Conservation (phyloP, 257 asterid species). For the Striga asiatica region DNA sequence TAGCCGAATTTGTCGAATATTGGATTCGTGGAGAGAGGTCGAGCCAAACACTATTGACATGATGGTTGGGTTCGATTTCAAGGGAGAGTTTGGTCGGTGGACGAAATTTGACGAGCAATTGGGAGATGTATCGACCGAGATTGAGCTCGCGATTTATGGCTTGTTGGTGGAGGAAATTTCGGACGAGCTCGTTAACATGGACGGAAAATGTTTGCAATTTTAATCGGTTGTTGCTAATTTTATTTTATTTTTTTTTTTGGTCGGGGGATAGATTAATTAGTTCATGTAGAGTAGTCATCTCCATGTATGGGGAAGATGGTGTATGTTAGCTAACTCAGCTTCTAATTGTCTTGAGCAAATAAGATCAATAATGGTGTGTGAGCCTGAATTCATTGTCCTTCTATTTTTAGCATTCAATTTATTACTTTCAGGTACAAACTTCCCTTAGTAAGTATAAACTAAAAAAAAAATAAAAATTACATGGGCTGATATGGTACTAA, state of each 20-base stretch:
- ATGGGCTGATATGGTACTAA: too few species aligned
- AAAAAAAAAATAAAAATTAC: too few species aligned
- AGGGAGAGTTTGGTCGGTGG: not conserved
- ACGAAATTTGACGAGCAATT: not conserved
- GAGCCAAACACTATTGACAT: not conserved
- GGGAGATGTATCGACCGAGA: not conserved
- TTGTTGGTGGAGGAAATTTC: not conserved
- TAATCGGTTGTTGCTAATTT: too few species aligned
- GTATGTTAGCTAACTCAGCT: constrained; percentile 11
- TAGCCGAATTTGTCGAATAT: not conserved
- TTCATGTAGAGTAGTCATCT: not conserved
- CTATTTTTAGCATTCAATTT: too few species aligned
- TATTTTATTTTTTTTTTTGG: too few species aligned
- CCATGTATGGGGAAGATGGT: constrained; percentile 6
- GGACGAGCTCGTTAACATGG: not conserved
- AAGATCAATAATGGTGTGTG: too few species aligned
- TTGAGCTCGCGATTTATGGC: not conserved
- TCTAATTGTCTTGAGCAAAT: not conserved
- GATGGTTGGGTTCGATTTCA: not conserved
- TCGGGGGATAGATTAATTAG: too few species aligned
- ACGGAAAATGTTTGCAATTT: too few species aligned
- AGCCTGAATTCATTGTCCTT: too few species aligned
- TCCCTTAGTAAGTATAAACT: too few species aligned
- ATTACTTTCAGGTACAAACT: too few species aligned
- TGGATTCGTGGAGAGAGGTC: not conserved